Base-by-base conservation (phyloP, 2,329 filamentous ascomycete genomes). In the Byssothecium circinans region DNA sequence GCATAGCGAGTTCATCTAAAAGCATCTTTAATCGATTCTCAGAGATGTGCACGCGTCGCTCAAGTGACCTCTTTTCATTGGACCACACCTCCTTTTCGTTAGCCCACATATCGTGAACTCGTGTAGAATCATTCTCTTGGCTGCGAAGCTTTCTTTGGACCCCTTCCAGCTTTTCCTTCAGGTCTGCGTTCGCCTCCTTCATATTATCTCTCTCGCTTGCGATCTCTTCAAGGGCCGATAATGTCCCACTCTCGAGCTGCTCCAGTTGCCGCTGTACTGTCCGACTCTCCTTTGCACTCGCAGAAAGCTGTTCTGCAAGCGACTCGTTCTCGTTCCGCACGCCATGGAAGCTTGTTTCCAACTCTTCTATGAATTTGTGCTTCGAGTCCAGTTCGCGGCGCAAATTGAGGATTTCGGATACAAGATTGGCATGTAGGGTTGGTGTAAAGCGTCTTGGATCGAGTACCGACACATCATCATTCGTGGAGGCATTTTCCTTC, bases 371-470 rank as follows among this genome's bases (percentile, higher is more conserved):
- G 43, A 90, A 81, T 60, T 84, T 89, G 36, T 86, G 82, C 72
- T 96, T 96, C 34, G 88, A 89, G 65, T 99, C 94, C 53, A 97
- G 83, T 56, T 99, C 94, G 48, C 94, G 81, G 18, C 91, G 84
- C 41, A 99, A 75, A 2, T 85, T 84, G 32, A 99, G 77, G 53
- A 99, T 99, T 70, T 99, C 94, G 0, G 92, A 92, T 1, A 99
- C 92, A 6, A 99, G 77, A 41, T 89, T 96, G 8, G 94, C 94
- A 69, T 97, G 94, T 10, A 99, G 75, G 0, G 91, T 97, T 1
- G 94, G 94, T 0, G 94, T 99, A 65, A 99, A 96, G 30, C 94
- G 83, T 45, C 92, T 84, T 2, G 94, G 91, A 65, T 99, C 94
- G 23, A 96, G 77, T 18, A 90, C 84, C 2, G 82, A 83, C 27